A percentile compares a stretch with the other conserved stretches of the same genome.
phyloP scores from a whole-genome alignment of 2,329 filamentous ascomycete species.

The Macrophomina tecta region DNA sequence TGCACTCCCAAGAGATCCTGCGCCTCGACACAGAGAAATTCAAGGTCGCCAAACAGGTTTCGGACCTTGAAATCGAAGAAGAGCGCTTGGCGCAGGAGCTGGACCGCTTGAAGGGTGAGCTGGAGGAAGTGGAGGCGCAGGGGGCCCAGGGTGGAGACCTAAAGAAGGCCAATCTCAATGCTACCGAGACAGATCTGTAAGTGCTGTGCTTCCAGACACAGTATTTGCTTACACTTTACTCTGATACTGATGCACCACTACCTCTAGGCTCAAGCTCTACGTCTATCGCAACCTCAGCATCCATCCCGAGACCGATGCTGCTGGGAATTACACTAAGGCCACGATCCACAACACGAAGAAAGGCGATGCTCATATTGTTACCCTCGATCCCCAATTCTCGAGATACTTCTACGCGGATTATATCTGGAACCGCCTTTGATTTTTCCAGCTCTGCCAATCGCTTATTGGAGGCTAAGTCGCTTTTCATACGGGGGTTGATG shows the following conservation, averaged over 20 bases:
- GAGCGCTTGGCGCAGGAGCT: conserved; percentile 84
- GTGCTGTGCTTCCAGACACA: conserved; percentile 31
- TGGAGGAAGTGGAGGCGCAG: conserved; percentile 85
- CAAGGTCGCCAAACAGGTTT: conserved; percentile 87
- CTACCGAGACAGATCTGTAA: conserved; percentile 57
- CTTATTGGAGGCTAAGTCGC: neutral
- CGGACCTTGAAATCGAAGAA: conserved; percentile 91
- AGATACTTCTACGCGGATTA: conserved; percentile 93
- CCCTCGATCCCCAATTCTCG: conserved; percentile 91
- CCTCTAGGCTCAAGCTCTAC: conserved; percentile 73
- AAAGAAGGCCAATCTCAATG: conserved; percentile 47
- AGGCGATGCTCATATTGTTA: conserved; percentile 93
- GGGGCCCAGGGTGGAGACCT: conserved; percentile 75
- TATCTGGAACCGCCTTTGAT: conserved; percentile 85
- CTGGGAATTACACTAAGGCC: conserved; percentile 83
- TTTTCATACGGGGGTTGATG: neutral
- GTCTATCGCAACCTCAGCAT: conserved; percentile 92
- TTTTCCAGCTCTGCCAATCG: neutral
- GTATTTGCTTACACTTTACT: too few species aligned
- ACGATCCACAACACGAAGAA: conserved; percentile 84
- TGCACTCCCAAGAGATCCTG: conserved; percentile 83
- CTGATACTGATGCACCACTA: conserved; percentile 25
- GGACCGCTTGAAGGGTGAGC: conserved; percentile 72
- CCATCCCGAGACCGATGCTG: conserved; percentile 78
- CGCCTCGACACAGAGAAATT: conserved; percentile 93